Evolutionary conservation across 2,329 filamentous ascomycete species (phyloP), one percentile per base, ranked within the genome.

Genomic region (Lachnellula arida): DNA sequence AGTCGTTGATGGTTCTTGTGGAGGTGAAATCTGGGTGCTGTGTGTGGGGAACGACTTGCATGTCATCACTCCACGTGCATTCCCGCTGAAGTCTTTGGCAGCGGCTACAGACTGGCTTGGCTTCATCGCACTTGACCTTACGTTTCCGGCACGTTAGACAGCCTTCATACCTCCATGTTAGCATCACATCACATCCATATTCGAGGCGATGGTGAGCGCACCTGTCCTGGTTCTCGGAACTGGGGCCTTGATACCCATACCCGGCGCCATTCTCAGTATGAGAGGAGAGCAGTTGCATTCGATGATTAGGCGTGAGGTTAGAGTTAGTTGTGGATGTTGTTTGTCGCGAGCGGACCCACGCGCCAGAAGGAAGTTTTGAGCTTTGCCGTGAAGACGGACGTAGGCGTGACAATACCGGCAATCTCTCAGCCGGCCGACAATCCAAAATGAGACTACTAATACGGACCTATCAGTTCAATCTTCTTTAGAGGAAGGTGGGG

Each of bases 51-150:
- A 62, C 49, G 17, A 63, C 56, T 47, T 63, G 63, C 8, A 64
- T 43, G 9, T 65, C 63, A 23, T 65, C 64, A 35, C 62, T 65
- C 67, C 67, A 68, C 8, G 53, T 59, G 52, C 67, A 68, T 39
- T 66, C 61, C 48, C 63, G 50, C 49, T 67, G 60, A 8, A 68
- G 61, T 15, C 66, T 58, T 8, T 60, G 48, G 49, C 68, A 71
- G 11, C 68, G 56, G 12, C 74, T 75, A 84, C 84, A 87, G 66
- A 79, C 76, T 15, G 84, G 84, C 63, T 86, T 87, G 17, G 79
- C 77, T 69, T 87, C 85, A 64, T 88, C 84, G 62, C 85, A 88
- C 72, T 88, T 87, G 76, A 87, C 87, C 75, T 87, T 87, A 53
- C 84, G 76, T 68, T 82, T 85, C 49, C 85, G 78, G 66, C 84